Evolutionary conservation across 441 rosid species (phyloP).

Genomic region (Pelargonium cotyledonis): DNA sequence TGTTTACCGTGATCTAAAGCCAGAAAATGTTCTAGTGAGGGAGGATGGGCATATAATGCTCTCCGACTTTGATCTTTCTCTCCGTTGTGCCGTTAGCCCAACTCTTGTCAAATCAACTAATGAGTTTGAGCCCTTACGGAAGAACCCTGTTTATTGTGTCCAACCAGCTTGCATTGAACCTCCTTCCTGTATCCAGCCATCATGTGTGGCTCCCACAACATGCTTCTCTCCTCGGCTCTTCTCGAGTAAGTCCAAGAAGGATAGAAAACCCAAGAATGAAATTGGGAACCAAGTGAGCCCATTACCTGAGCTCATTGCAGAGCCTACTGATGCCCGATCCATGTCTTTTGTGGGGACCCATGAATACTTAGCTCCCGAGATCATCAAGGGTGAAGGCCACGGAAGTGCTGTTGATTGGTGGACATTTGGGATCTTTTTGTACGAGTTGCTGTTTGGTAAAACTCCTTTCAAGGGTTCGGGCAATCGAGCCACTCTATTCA

Average conservation of each 20-base stretch:
- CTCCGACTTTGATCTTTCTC: slow-evolving; percentile 92
- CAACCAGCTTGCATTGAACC: slow-evolving; percentile 74
- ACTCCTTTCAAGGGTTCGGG: slow-evolving; percentile 35
- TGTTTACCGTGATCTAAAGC: slow-evolving; percentile 32
- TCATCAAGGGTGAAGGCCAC: slow-evolving; percentile 94
- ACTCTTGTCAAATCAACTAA: slow-evolving; percentile 62
- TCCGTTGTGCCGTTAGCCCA: slow-evolving; percentile 81
- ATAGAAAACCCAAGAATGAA: slow-evolving; percentile 46
- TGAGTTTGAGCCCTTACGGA: slow-evolving; percentile 52
- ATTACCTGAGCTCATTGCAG: slow-evolving; percentile 88
- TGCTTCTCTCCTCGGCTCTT: slow-evolving; percentile 83
- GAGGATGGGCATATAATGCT: slow-evolving; percentile 99
- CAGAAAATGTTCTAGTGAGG: slow-evolving; percentile 92
- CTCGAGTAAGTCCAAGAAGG: slow-evolving; percentile 68
- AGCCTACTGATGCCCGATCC: slow-evolving; percentile 88
- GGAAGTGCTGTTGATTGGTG: slow-evolving; percentile 98
- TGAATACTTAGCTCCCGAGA: slow-evolving; percentile 62
- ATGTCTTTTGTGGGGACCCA: slow-evolving; percentile 99
- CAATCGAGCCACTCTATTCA: slow-evolving; percentile 84
- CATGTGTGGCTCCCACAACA: slow-evolving; percentile 81
- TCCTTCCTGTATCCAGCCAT: slow-evolving; percentile 81
- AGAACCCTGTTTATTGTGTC: slow-evolving; percentile 56
- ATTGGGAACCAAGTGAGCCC: slow-evolving; percentile 40
- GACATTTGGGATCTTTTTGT: slow-evolving; percentile 88
- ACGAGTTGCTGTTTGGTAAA: slow-evolving; percentile 79